phyloP scores from a whole-genome alignment of 768 basidiomycete genomes.

The Tephrocybe sp. region DNA sequence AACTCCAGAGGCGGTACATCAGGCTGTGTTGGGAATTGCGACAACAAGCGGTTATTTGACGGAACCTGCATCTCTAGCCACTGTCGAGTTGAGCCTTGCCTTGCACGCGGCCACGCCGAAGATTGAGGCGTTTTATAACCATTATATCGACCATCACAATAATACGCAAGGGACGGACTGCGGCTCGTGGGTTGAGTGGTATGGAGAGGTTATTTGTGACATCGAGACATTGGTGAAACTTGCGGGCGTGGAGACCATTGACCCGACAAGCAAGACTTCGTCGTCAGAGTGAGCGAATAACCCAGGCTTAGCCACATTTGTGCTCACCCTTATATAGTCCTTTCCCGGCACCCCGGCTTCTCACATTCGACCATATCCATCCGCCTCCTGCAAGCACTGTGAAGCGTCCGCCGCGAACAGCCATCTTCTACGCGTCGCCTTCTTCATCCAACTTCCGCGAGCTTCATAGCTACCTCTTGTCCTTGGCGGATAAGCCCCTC shows the following conservation, averaged over 20 bases:
- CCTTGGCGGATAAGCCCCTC: constrained; percentile 41
- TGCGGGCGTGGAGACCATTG: constrained; percentile 50
- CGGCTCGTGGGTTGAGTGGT: constrained; percentile 85
- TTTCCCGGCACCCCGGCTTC: constrained; percentile 45
- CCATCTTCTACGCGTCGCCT: constrained; percentile 77
- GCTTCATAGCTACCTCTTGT: constrained; percentile 65
- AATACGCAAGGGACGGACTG: constrained; percentile 38
- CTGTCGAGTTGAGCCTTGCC: constrained; percentile 71
- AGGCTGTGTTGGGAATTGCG: constrained; percentile 52
- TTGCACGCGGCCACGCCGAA: constrained; percentile 79
- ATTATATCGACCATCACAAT: constrained; percentile 49
- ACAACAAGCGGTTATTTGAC: constrained; percentile 46
- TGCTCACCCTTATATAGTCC: constrained; percentile 16
- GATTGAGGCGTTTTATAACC: constrained; percentile 81
- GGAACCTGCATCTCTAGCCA: constrained; percentile 48
- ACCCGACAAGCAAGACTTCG: constrained; percentile 28
- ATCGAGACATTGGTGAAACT: constrained; percentile 56
- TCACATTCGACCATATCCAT: constrained; percentile 79
- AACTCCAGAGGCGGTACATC: constrained; percentile 53
- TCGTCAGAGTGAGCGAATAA: constrained; percentile 26
- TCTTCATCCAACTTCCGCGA: constrained; percentile 65
- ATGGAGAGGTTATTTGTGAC: constrained; percentile 72
- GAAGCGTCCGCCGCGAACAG: constrained; percentile 54
- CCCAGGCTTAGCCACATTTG: neutral
- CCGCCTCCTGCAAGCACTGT: constrained; percentile 47